Evolutionary conservation across 495 filamentous ascomycete species (phyloP), one percentile per base, ranked within the genome.

Genomic region (Chaetomidium leptoderma): DNA sequence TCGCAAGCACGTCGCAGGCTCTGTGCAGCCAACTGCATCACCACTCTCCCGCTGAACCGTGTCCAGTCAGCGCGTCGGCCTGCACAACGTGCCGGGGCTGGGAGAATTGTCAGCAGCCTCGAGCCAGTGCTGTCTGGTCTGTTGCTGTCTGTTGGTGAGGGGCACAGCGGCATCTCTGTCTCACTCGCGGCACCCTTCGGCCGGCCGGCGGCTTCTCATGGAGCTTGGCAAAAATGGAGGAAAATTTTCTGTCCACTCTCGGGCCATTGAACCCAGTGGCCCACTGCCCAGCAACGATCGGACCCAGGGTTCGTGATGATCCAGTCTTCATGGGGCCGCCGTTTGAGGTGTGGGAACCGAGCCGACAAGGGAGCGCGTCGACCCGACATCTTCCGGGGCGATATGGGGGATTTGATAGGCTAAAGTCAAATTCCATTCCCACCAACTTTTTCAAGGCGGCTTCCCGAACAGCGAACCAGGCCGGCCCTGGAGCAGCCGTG

Each of bases 311-410:
- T n/a, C n/a, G n/a, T n/a, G n/a, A n/a, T n/a, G n/a, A n/a, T n/a
- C n/a, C n/a, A n/a, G n/a, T n/a, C 49, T 35, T 11, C 48, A 49
- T 47, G 53, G 59, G 39, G 16, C n/a, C 43, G 37, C 29, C 23
- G 48, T 57, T 53, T 49, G 32, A 44, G 33, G 29, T 53, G 49
- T 32, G 42, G 49, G 27, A 37, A 43, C 33, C 24, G 42, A 59
- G 17, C 17, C 14, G 30, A 37, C 43, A 59, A 17, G 49, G 43
- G 16, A 49, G 33, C 14, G 9, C 11, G n/a, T n/a, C n/a, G n/a
- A 54, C 49, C 60, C 60, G 60, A 58, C 23, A 62, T 62, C 40
- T 62, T 43, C 60, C 60, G 60, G 58, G 13, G 13, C 32, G 21
- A 53, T 30, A 30, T 42, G 44, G 32, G 54, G 58, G 35, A 23